Evolutionary conservation across 2,329 filamentous ascomycete genomes (phyloP).

Genomic region (Leptographium procerum): DNA sequence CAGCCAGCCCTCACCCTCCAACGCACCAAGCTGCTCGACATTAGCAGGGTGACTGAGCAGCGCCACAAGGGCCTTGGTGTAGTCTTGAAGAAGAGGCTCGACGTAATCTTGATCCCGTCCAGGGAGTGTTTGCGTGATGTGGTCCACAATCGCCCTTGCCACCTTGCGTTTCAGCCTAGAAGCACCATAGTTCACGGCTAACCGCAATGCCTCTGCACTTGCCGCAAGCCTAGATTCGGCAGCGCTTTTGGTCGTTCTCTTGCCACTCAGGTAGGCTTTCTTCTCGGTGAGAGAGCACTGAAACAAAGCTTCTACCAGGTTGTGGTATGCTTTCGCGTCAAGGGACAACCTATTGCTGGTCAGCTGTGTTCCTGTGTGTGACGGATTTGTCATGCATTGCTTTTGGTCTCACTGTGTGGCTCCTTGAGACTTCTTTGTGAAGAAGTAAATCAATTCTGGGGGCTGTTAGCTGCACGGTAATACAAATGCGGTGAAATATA

Average conservation of each 20-base stretch:
- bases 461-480: neutral
- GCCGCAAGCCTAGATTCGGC: constrained; percentile 49
- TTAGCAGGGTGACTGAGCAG: constrained; percentile 65
- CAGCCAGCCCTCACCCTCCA: constrained; percentile 52
- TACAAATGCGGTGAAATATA: neutral
- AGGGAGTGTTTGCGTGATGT: constrained; percentile 66
- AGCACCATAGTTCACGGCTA: constrained; percentile 58
- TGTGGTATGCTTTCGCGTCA: constrained; percentile 68
- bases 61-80: constrained; percentile 62
- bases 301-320: constrained; percentile 73
- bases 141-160: constrained; percentile 65
- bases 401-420: constrained; percentile 9
- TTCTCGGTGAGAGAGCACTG: constrained; percentile 57
- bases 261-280: constrained; percentile 44
- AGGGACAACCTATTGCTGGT: constrained; percentile 26
- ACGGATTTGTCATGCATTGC: neutral
- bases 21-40: constrained; percentile 61
- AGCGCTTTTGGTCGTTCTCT: constrained; percentile 31
- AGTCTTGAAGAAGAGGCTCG: constrained; percentile 60
- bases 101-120: constrained; percentile 49
- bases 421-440: constrained; percentile 12
- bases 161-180: constrained; percentile 63
- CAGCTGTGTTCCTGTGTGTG: neutral
- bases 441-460: constrained; percentile 13
- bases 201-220: constrained; percentile 60